Evolutionary conservation across 2,329 filamentous ascomycete species (phyloP).

Genomic region (Dactylellina drechsleri): DNA sequence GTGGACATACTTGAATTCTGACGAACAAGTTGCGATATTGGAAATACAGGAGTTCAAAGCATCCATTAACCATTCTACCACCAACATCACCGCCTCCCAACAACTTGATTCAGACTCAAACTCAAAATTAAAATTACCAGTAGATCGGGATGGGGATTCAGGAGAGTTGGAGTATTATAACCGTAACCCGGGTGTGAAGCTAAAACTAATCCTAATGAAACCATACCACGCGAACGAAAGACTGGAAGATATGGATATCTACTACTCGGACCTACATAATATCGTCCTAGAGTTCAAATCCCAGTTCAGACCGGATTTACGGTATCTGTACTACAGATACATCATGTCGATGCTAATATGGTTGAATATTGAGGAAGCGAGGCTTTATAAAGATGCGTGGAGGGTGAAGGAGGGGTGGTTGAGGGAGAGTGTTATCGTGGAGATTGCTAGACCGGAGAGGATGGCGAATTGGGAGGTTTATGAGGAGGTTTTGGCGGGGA

Average conservation of each 20-base stretch:
- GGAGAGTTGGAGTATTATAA: too few relatives aligned
- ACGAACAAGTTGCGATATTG: constrained; percentile 1
- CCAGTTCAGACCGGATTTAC: constrained; percentile 30
- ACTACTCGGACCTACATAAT: constrained; percentile 40
- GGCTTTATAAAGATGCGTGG: constrained; percentile 28
- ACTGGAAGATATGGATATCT: constrained; percentile 30
- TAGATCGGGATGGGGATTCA: neutral
- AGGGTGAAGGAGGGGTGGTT: constrained; percentile 33
- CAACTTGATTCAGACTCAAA: neutral
- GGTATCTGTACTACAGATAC: constrained; percentile 40
- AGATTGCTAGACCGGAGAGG: constrained; percentile 38
- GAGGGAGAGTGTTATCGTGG: constrained; percentile 35
- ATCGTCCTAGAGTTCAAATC: constrained; percentile 39
- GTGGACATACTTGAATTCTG: constrained; percentile 2
- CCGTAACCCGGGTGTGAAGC: constrained; percentile 5
- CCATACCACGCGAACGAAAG: constrained; percentile 9
- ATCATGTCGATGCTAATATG: constrained; percentile 33
- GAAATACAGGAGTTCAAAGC: constrained; percentile 15
- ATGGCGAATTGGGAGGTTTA: constrained; percentile 43
- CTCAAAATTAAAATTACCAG: too few relatives aligned
- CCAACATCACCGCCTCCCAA: neutral
- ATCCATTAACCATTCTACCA: neutral
- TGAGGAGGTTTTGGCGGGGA: constrained; percentile 27
- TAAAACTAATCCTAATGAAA: constrained; percentile 40
- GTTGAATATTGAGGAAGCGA: constrained; percentile 34